phyloP scores from a whole-genome alignment of 371 early-diverging fungal genomes.

The Syncephalastrum racemosum region DNA sequence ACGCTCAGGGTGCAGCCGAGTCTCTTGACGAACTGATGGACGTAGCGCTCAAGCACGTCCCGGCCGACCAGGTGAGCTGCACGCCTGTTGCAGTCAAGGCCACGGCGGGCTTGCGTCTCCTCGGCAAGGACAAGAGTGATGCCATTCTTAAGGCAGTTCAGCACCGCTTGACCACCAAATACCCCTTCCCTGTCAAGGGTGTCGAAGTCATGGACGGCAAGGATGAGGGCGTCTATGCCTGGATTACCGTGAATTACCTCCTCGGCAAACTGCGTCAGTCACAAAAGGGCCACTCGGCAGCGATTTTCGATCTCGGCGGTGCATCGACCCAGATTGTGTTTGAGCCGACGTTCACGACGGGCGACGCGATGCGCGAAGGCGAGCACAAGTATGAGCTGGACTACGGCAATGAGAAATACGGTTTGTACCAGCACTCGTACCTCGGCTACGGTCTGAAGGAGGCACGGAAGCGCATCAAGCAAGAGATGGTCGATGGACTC shows the following conservation, averaged over 20 bases:
- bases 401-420: conserved; percentile 70
- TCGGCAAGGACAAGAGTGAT: conserved; percentile 66
- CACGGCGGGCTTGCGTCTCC: conserved; percentile 89
- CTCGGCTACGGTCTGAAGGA: conserved; percentile 89
- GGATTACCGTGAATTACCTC: conserved; percentile 97
- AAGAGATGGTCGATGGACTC: conserved; percentile 27
- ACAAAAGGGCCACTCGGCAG: conserved; percentile 67
- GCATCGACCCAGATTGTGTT: conserved; percentile 96
- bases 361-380: conserved; percentile 51
- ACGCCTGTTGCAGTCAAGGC: conserved; percentile 96
- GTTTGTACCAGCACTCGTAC: conserved; percentile 93
- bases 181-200: conserved; percentile 78
- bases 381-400: conserved; percentile 68
- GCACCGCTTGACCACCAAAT: conserved; percentile 62
- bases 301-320: conserved; percentile 96
- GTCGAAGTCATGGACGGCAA: conserved; percentile 94
- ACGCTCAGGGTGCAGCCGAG: conserved; percentile 77
- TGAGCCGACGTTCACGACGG: conserved; percentile 70
- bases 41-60: conserved; percentile 68
- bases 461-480: conserved; percentile 58
- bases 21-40: conserved; percentile 81
- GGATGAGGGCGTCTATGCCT: conserved; percentile 97
- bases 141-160: conserved; percentile 75
- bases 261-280: conserved; percentile 54
- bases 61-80: conserved; percentile 61